A percentile compares a stretch with the other conserved stretches of the same genome.
These are phyloP conservation scores for Saccharomycopsis fodiens DNA, from an alignment of 805 yeast species.

Conservation along the genomic window DNA sequence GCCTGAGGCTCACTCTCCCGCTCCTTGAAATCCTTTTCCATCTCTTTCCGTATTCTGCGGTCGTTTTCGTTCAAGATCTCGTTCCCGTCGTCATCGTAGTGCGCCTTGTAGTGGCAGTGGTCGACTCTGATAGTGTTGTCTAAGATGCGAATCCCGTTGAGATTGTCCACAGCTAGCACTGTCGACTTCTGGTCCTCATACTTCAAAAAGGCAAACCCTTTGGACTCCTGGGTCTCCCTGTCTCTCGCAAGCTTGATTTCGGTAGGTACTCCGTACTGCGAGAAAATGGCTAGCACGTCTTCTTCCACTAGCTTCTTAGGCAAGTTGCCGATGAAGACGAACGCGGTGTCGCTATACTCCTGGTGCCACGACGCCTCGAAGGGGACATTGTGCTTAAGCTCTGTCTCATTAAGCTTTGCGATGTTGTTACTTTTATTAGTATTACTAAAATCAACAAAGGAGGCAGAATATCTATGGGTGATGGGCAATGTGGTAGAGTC, in stretches of 20 bases:
- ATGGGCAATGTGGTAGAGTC: not conserved
- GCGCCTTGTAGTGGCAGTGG: slow-evolving; percentile 17
- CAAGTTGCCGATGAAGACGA: slow-evolving; percentile 67
- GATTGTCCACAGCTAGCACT: slow-evolving; percentile 79
- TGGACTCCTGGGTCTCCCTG: slow-evolving; percentile 42
- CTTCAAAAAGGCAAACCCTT: slow-evolving; percentile 75
- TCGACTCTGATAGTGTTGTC: slow-evolving; percentile 46
- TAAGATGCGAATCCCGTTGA: slow-evolving; percentile 57
- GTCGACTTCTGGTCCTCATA: slow-evolving; percentile 78
- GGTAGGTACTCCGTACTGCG: slow-evolving; percentile 85
- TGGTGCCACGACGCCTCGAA: slow-evolving; percentile 81
- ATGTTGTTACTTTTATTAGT: too few species aligned
- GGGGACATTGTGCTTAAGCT: slow-evolving; percentile 52
- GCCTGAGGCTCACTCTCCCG: slow-evolving; percentile 1
- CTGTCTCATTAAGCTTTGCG: slow-evolving; percentile 55
- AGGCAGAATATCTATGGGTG: not conserved
- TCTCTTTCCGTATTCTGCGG: slow-evolving; percentile 13
- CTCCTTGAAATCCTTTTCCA: slow-evolving; percentile 15
- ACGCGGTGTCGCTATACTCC: slow-evolving; percentile 71
- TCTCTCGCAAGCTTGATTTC: slow-evolving; percentile 66
- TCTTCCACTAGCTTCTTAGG: slow-evolving; percentile 60
- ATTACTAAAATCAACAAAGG: too few species aligned
- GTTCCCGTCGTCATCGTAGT: slow-evolving; percentile 22
- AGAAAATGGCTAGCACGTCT: slow-evolving; percentile 70
- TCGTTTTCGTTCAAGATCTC: slow-evolving; percentile 15